A percentile compares a stretch with the other conserved stretches of the same genome.
These are phyloP conservation scores for Alisma plantagoaquatica DNA, from an alignment of 106 monocot species.

Conservation along the genomic window DNA sequence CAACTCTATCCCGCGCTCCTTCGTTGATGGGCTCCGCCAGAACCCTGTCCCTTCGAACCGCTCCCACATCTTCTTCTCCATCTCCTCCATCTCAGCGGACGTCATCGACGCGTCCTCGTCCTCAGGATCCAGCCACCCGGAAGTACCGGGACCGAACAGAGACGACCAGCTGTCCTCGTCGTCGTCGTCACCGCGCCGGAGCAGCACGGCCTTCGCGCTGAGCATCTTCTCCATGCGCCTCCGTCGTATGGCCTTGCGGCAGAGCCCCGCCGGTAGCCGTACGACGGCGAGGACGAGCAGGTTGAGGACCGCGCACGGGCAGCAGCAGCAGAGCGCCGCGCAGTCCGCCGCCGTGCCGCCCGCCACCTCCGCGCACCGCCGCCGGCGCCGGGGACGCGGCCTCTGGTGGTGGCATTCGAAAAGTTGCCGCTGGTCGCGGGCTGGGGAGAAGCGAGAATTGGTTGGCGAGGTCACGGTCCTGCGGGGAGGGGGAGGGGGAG, in stretches of 20 bases:
- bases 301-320: constrained; percentile 17
- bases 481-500: not conserved
- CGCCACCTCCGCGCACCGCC: constrained; percentile 18
- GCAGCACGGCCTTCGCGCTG: not conserved
- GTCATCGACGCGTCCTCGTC: constrained; percentile 4
- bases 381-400: not conserved
- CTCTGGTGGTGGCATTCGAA: not conserved
- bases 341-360: constrained; percentile 36
- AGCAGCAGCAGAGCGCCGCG: constrained; percentile 35
- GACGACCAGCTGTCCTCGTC: not conserved
- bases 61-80: constrained; percentile 38
- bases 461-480: too few species aligned
- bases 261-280: constrained; percentile 24
- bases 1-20: too few species aligned
- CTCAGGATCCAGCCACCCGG: constrained; percentile 1
- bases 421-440: not conserved
- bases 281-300: constrained; percentile 19
- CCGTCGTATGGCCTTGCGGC: constrained; percentile 7
- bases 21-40: constrained; percentile 43
- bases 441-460: too few species aligned
- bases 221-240: not conserved
- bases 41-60: constrained; percentile 32
- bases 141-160: constrained; percentile 2
- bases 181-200: not conserved
- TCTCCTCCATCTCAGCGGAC: constrained; percentile 16